Conservation (phyloP, 768 basidiomycete genomes). For the Boletellus ananiceps region DNA sequence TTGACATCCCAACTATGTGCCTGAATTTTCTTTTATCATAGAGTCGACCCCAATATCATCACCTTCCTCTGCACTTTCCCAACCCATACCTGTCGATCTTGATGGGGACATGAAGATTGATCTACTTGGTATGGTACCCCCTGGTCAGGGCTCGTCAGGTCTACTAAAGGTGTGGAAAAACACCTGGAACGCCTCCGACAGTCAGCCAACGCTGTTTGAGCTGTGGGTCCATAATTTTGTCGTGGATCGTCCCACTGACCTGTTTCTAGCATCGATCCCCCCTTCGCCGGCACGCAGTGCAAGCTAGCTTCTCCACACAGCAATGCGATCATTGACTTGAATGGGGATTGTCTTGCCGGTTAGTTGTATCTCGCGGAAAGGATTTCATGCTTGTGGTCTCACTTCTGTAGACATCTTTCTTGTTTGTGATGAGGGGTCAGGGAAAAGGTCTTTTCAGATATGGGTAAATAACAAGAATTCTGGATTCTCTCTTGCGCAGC, state of each 20-base stretch:
- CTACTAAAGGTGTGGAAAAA: conserved; percentile 77
- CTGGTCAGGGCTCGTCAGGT: conserved; percentile 31
- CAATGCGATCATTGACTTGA: conserved; percentile 89
- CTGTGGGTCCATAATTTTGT: conserved; percentile 44
- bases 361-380: not conserved
- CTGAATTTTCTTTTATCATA: conserved; percentile 3
- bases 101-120: conserved; percentile 89
- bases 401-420: conserved; percentile 72
- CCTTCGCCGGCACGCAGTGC: conserved; percentile 64
- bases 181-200: conserved; percentile 59
- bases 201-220: conserved; percentile 53
- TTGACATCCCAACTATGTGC: not conserved
- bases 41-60: conserved; percentile 42
- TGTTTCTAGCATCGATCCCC: conserved; percentile 47
- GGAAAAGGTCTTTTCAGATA: conserved; percentile 73
- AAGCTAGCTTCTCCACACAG: conserved; percentile 84
- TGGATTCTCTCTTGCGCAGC: conserved; percentile 67
- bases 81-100: conserved; percentile 84
- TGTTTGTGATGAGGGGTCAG: conserved; percentile 65
- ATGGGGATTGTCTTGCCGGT: conserved; percentile 96
- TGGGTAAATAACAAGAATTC: conserved; percentile 84
- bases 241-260: conserved; percentile 3
- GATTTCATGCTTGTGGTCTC: not conserved
- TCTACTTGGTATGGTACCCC: conserved; percentile 63
- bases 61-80: conserved; percentile 62